Percentiles rank a stretch among this genome's conserved stretches.
Conservation (phyloP, 345 rosid species). For the Litchi chinensis region DNA sequence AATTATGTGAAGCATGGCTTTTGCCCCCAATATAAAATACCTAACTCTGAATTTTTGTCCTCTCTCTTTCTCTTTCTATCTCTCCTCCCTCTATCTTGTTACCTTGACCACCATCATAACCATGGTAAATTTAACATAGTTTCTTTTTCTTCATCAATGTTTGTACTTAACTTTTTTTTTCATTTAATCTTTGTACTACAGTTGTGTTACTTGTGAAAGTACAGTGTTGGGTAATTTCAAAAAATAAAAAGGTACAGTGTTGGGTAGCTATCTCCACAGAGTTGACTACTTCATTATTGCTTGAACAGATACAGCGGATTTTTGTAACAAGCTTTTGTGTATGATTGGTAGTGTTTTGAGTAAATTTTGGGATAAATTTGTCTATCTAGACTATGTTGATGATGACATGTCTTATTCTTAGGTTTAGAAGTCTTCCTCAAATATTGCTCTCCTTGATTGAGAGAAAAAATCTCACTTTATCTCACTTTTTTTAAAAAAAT, state of each 20-base stretch:
- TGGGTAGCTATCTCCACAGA: not conserved
- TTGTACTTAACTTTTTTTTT: too few species aligned
- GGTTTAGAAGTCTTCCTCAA: not conserved
- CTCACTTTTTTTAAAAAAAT: too few species aligned
- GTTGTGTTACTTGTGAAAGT: not conserved
- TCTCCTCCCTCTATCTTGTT: not conserved
- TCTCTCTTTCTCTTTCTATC: not conserved
- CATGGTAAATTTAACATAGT: slow-evolving; percentile 14
- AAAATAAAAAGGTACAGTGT: not conserved
- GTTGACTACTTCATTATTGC: not conserved
- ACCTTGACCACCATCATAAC: not conserved
- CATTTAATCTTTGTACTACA: too few species aligned
- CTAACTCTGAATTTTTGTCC: slow-evolving; percentile 22
- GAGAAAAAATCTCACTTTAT: not conserved
- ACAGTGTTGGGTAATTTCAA: not conserved
- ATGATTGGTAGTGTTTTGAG: not conserved
- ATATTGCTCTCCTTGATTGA: not conserved
- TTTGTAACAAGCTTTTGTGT: not conserved
- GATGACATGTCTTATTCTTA: not conserved
- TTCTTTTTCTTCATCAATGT: too few species aligned
- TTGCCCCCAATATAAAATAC: slow-evolving; percentile 38
- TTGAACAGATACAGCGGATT: not conserved
- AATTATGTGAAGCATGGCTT: slow-evolving; percentile 59
- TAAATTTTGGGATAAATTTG: not conserved
- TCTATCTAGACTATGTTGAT: not conserved